Conservation (phyloP, 805 yeast genomes). For the Pichia eremophila region DNA sequence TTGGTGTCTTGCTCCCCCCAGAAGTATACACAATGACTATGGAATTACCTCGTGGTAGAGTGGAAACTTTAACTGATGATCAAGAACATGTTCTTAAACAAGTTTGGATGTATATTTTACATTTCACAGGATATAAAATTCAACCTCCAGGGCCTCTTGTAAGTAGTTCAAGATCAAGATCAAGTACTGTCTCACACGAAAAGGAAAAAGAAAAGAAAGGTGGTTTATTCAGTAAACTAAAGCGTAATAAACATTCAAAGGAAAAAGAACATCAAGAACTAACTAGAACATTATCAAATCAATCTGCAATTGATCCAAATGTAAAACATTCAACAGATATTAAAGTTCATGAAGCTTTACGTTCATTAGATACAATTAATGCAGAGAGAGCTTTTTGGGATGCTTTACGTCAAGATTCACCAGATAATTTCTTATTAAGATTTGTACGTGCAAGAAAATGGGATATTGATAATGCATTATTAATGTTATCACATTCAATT, state of each 20-base stretch:
- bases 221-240: conserved; percentile 22
- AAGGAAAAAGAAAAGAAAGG: conserved; percentile 26
- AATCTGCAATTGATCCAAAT: conserved; percentile 20
- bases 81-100: conserved; percentile 61
- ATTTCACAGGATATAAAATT: conserved; percentile 44
- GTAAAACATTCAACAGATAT: conserved; percentile 24
- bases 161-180: conserved; percentile 2
- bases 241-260: conserved; percentile 13
- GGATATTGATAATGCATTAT: conserved; percentile 56
- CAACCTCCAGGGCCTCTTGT: conserved; percentile 13
- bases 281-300: conserved; percentile 14
- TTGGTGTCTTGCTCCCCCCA: no score
- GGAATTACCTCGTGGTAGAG: conserved; percentile 30
- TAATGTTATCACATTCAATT: conserved; percentile 65
- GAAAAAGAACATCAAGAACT: conserved; percentile 6
- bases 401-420: conserved; percentile 63
- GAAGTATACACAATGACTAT: neutral
- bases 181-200: neutral
- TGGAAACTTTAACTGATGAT: conserved; percentile 38
- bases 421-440: conserved; percentile 70
- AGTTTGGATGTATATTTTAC: conserved; percentile 57
- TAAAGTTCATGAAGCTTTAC: conserved; percentile 39
- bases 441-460: conserved; percentile 84
- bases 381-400: conserved; percentile 46
- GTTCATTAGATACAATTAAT: conserved; percentile 42